Base-by-base conservation (phyloP, 208 protist species). In the Kentomonas sorsogonicus region DNA sequence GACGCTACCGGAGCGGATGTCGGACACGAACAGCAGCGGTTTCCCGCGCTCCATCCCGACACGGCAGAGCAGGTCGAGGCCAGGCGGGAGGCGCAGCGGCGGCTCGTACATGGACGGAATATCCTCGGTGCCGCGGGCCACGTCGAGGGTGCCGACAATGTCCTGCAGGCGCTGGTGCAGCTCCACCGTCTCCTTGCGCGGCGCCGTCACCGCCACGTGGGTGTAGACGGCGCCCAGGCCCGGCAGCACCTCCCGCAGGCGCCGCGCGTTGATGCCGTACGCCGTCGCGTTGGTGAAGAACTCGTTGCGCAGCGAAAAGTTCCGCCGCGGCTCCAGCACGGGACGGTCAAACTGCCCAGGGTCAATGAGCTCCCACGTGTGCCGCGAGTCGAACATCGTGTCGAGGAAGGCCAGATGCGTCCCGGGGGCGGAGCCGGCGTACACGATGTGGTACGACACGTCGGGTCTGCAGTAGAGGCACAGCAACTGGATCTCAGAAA, bases 401-500 rank as follows among this genome's bases (percentile, higher is more conserved):
- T 96, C 85, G 3, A 98, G 69, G 51, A 91, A 96, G 1, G 66
- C 79, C 16, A 96, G 62, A 69, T 98, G 96, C 7, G 91, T 97
- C 18, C 96, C 96, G 1, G 96, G 96, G 10, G 95, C 96, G 4
- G 94, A 86, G 11, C 96, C 96, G 0, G 89, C 94, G 66, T 98
- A 98, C 9, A 98, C 82, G 64, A 98, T 95, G 53, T 93, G 91
- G 60, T 93, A 96, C 1, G 84, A 75, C 40, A 75, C 70, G 20
- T 72, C 77, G 16, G 72, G 77, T 39, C 61, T 60, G 31, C 73
- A 72, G 78, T 95, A 94, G 26, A 87, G 51, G 30, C 74, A 81
- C 7, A 98, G 76, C 34, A 98, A 83, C 73, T 98, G 94, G 36
- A 98, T 92, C 66, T 98, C 95, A 3, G 91, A 97, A 11, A 98